Evolutionary conservation across 1,139 yeast genomes (phyloP).

Genomic region (Debaryomyces fabryi): DNA sequence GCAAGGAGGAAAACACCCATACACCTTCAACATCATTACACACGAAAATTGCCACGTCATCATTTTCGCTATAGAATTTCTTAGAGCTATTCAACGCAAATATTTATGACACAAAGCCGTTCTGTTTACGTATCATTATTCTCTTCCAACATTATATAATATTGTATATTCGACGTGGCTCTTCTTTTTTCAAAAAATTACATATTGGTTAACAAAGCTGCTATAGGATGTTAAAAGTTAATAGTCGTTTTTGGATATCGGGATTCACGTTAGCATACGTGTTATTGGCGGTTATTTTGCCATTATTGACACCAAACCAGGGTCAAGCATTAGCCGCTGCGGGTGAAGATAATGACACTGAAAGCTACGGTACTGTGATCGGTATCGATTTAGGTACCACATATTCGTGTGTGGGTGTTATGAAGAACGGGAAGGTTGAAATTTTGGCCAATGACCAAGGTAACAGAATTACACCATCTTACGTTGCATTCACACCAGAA

Average conservation of each 20-base stretch:
- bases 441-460: constrained; percentile 95
- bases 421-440: constrained; percentile 90
- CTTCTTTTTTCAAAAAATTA: constrained; percentile 1
- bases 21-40: no score
- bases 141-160: neutral
- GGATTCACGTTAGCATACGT: constrained; percentile 60
- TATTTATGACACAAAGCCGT: constrained; percentile 1
- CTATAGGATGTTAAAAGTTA: constrained; percentile 30
- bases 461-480: constrained; percentile 91
- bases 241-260: constrained; percentile 46
- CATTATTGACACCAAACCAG: constrained; percentile 51
- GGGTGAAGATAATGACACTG: constrained; percentile 41
- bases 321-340: constrained; percentile 34
- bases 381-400: constrained; percentile 89
- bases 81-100: constrained; percentile 1
- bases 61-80: constrained; percentile 5
- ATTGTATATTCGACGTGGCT: constrained; percentile 2
- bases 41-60: constrained; percentile 5
- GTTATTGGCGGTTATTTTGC: constrained; percentile 58
- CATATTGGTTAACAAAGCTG: constrained; percentile 1
- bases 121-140: constrained; percentile 9
- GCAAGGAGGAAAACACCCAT: no score
- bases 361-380: constrained; percentile 75
- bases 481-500: constrained; percentile 81
- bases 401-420: constrained; percentile 92